Evolutionary conservation across 1,139 yeast species (phyloP).

Genomic region (Martiniozyma asiatica): DNA sequence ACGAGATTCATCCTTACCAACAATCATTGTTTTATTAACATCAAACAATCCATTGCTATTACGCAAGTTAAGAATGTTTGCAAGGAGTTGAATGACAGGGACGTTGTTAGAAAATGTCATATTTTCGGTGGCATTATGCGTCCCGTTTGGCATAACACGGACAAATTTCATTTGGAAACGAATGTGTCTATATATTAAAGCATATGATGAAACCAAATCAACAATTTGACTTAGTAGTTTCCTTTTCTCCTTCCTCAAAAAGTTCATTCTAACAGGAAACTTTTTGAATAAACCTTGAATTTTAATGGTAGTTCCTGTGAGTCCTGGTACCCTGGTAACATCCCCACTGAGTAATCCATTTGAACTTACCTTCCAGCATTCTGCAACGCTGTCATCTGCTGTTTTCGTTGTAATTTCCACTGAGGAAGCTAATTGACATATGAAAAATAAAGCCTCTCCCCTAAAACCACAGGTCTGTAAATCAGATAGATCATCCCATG

Average conservation of each 20-base stretch:
- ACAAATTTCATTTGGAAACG: slow-evolving; percentile 23
- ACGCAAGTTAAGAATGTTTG: slow-evolving; percentile 13
- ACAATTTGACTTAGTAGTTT: slow-evolving; percentile 20
- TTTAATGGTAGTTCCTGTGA: slow-evolving; percentile 27
- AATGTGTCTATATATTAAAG: slow-evolving; percentile 22
- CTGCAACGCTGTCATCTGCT: slow-evolving; percentile 22
- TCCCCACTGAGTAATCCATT: slow-evolving; percentile 20
- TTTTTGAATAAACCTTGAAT: slow-evolving; percentile 24
- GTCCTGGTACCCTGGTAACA: slow-evolving; percentile 18
- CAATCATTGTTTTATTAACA: slow-evolving; percentile 6
- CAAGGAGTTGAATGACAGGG: slow-evolving; percentile 13
- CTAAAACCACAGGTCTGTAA: slow-evolving; percentile 62
- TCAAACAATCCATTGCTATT: slow-evolving; percentile 12
- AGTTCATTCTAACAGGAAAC: slow-evolving; percentile 26
- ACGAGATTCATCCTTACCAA: slow-evolving; percentile 1
- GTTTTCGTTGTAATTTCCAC: slow-evolving; percentile 26
- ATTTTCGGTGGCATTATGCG: slow-evolving; percentile 7
- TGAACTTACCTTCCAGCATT: slow-evolving; percentile 25
- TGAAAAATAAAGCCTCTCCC: slow-evolving; percentile 71
- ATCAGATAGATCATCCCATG: slow-evolving; percentile 36
- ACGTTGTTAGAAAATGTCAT: slow-evolving; percentile 7
- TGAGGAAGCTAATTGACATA: slow-evolving; percentile 37
- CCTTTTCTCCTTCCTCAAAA: slow-evolving; percentile 19
- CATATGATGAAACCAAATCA: slow-evolving; percentile 22
- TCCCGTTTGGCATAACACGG: slow-evolving; percentile 10